Evolutionary conservation across 139 green algal species (phyloP).

Genomic region (Tetratostichococcus sp.): DNA sequence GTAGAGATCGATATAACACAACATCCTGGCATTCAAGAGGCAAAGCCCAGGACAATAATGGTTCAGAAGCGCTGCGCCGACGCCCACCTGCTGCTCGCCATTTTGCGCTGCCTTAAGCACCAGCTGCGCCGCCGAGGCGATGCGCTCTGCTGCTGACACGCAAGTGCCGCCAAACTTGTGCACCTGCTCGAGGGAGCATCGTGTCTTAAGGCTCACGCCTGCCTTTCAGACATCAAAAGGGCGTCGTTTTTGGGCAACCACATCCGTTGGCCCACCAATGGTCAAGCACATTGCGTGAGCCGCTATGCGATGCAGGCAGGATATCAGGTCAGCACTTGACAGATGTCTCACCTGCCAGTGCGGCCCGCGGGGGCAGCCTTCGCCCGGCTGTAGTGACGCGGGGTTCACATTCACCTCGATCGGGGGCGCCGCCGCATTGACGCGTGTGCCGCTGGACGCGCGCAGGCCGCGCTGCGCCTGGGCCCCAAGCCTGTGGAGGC

Average conservation of each 20-base stretch:
- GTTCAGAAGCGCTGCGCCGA: neutral
- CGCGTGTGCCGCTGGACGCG: too few species aligned
- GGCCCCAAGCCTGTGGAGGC: neutral
- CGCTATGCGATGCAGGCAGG: neutral
- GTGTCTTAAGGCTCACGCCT: neutral
- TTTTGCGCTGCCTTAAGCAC: constrained; percentile 49
- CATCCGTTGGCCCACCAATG: neutral
- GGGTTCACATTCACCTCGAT: neutral
- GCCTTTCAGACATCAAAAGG: too few species aligned
- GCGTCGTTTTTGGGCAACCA: too few species aligned
- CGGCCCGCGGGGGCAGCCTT: constrained; percentile 31
- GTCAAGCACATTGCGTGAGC: neutral
- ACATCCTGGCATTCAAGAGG: neutral
- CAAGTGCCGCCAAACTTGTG: constrained; percentile 99
- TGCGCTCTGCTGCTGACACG: constrained; percentile 81
- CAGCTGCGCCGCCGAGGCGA: constrained; percentile 69
- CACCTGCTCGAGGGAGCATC: constrained; percentile 33
- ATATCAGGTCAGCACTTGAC: too few species aligned
- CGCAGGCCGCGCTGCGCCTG: neutral
- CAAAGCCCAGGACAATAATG: neutral
- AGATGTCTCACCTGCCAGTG: constrained; percentile 56
- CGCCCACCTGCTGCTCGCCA: constrained; percentile 9
- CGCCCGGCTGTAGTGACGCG: too few species aligned
- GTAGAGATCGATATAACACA: too few species aligned
- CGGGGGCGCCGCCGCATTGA: too few species aligned